Evolutionary conservation across 2,329 filamentous ascomycete genomes (phyloP).

Genomic region (Calonectria montana): DNA sequence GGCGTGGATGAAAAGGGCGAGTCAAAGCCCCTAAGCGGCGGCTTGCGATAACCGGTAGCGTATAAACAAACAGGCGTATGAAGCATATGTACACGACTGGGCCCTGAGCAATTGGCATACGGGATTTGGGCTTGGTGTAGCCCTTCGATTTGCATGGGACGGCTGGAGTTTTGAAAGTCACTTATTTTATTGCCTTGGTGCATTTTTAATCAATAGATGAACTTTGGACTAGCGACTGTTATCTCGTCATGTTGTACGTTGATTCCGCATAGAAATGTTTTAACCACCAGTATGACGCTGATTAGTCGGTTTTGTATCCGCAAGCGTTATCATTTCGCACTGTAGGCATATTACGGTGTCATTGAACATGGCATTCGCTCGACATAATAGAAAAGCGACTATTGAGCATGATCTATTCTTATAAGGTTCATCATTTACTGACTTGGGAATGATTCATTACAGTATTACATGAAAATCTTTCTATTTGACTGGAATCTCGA

Average conservation of each 20-base stretch:
- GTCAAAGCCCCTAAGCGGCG: slow-evolving; percentile 38
- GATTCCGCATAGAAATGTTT: too few relatives aligned
- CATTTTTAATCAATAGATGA: slow-evolving; percentile 23
- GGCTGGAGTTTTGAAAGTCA: slow-evolving; percentile 35
- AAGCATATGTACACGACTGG: slow-evolving; percentile 11
- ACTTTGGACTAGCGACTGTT: neutral
- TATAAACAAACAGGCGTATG: neutral
- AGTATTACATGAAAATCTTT: too few relatives aligned
- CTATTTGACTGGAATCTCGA: too few relatives aligned
- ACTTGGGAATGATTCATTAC: too few relatives aligned
- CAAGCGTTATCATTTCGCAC: too few relatives aligned
- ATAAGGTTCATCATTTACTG: too few relatives aligned
- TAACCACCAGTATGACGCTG: too few relatives aligned
- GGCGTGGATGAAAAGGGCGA: slow-evolving; percentile 42
- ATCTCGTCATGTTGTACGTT: neutral
- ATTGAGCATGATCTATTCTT: too few relatives aligned
- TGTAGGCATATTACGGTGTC: too few relatives aligned
- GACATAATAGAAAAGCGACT: too few relatives aligned
- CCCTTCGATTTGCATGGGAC: slow-evolving; percentile 35
- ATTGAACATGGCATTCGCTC: too few relatives aligned
- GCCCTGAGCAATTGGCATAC: slow-evolving; percentile 15
- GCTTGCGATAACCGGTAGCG: slow-evolving; percentile 18
- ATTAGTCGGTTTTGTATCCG: too few relatives aligned
- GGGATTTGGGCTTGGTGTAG: slow-evolving; percentile 13
- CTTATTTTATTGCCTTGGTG: slow-evolving; percentile 27